Base-by-base conservation (phyloP, 169 alveolate genomes). In the Cryptosporidium tyzzeri region DNA sequence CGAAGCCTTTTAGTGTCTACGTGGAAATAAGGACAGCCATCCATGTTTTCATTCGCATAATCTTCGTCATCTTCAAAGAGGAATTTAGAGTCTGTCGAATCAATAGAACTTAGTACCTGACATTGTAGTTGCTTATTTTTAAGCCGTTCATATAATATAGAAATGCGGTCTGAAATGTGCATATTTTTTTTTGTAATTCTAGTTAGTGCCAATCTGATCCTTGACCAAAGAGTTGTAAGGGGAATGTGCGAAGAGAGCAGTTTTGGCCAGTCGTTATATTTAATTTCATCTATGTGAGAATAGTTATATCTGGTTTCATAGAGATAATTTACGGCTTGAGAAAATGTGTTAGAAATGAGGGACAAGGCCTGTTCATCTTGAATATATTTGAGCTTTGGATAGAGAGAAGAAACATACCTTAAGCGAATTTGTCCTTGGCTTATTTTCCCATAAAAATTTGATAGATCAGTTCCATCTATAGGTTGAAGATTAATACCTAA, bases 211-310 rank as follows among this genome's bases (percentile, higher is more conserved):
- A 80, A 59, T 41, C 89, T 59, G 2, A 80, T 80, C 35, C 89
- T 80, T 62, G 89, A 80, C 89, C 89, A 80, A 6, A 80, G 67
- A n/a, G 73, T 80, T 18, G 89, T 80, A 18, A 80, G 51, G 14
- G 89, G 89, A 62, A 80, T 44, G 44, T 80, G 65, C 9, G 37
- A 69, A 0, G 89, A 65, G 2, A 80, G 26, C 4, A 80, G 37
- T 31, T 80, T 80, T 8, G 73, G 73, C 89, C 89, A 80, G 44
- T 80, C 80, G 39, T 62, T 80, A 58, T 80, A 65, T 41, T 80
- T 80, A 35, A 80, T 80, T 29, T 80, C 89, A 44, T 80, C 75
- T 8, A 80, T 62, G 26, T 59, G 55, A 7, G 89, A 62, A 65
- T 80, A 80, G 37, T 58, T 23, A 16, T 14, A 35, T 48, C 89